Conservation (phyloP, 176 grass and related monocot species). For the Sorghum bicolor region Sorghum_bicolor_NCBIv3 NC_012873.2:3287501-3288000, state of each 20-base stretch:
- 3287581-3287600: conserved; percentile 77
- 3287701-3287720: background rate
- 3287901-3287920: background rate
- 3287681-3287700: conserved; percentile 9
- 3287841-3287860: background rate
- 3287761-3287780: background rate
- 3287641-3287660: conserved; percentile 82
- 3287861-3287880: conserved; percentile 20
- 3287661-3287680: conserved; percentile 41
- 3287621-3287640: conserved; percentile 74
- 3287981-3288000: conserved; percentile 98
- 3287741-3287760: conserved; percentile 17
- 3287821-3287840: background rate
- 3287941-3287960: conserved; percentile 15
- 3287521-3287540: background rate
- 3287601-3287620: conserved; percentile 73
- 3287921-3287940: background rate
- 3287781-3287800: conserved; percentile 4
- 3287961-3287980: conserved; percentile 68
- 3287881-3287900: background rate
- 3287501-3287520: background rate
- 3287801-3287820: conserved; percentile 11
- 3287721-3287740: conserved; percentile 9
- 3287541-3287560: conserved; percentile 11
- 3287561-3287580: conserved; percentile 63